These are phyloP conservation scores for Chloropicon primus DNA, from an alignment of 139 green algal species.

Conservation along the genomic window DNA sequence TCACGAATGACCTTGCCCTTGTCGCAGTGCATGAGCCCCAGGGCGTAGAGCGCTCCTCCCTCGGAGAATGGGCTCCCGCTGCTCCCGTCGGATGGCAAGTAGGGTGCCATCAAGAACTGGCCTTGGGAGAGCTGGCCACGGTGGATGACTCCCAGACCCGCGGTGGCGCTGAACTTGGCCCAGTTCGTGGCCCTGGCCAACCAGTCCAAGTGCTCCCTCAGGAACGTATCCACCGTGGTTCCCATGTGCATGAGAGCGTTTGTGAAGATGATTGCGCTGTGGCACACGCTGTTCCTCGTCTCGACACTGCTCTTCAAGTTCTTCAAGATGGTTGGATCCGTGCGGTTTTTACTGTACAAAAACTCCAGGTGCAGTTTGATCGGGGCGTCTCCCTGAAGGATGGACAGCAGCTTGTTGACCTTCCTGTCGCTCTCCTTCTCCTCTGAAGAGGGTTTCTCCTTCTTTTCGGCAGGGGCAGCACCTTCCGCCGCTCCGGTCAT, in stretches of 20 bases:
- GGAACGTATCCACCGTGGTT: slow-evolving; percentile 90
- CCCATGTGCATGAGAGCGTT: slow-evolving; percentile 93
- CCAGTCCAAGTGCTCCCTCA: slow-evolving; percentile 94
- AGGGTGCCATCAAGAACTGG: slow-evolving; percentile 74
- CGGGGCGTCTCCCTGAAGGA: slow-evolving; percentile 62
- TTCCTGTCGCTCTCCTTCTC: slow-evolving; percentile 10
- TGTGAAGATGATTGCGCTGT: slow-evolving; percentile 79
- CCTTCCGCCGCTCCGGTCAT: slow-evolving; percentile 10
- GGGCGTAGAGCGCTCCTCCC: slow-evolving; percentile 88
- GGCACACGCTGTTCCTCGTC: slow-evolving; percentile 65
- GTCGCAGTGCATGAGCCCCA: slow-evolving; percentile 92
- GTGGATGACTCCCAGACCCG: slow-evolving; percentile 93
- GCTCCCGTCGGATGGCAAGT: slow-evolving; percentile 59
- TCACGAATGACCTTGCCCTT: slow-evolving; percentile 57
- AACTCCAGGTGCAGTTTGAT: slow-evolving; percentile 90
- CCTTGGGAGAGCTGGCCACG: slow-evolving; percentile 65
- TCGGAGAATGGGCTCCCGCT: slow-evolving; percentile 45
- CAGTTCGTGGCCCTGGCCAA: slow-evolving; percentile 93
- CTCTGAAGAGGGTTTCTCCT: background rate
- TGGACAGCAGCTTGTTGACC: background rate
- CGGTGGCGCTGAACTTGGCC: slow-evolving; percentile 96
- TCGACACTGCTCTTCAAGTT: slow-evolving; percentile 81
- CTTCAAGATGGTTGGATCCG: slow-evolving; percentile 73
- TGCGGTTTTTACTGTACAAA: slow-evolving; percentile 66
- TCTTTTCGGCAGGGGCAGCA: background rate